Conservation (phyloP, 805 yeast genomes). For the Starmerella lactis-condensi region DNA sequence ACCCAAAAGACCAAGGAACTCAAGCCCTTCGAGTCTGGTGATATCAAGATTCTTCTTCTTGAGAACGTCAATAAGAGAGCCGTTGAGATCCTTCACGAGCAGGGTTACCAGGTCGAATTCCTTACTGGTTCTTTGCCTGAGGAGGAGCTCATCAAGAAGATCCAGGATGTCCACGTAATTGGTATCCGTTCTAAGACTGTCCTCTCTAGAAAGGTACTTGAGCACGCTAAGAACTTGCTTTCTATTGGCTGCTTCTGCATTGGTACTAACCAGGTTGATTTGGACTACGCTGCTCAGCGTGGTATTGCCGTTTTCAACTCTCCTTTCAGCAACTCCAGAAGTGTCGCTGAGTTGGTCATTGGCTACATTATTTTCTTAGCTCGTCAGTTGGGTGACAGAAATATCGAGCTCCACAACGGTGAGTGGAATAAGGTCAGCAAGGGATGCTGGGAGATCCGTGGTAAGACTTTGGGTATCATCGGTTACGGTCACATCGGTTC, state of each 20-base stretch:
- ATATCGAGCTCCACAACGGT: conserved; percentile 87
- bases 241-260: conserved; percentile 96
- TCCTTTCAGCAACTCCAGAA: conserved; percentile 94
- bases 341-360: conserved; percentile 93
- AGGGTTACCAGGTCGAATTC: conserved; percentile 95
- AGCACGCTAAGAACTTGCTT: conserved; percentile 74
- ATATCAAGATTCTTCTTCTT: conserved; percentile 71
- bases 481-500: conserved; percentile 98
- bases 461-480: conserved; percentile 88
- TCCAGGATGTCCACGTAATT: conserved; percentile 82
- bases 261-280: conserved; percentile 95
- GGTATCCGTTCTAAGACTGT: conserved; percentile 97
- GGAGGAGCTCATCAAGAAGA: conserved; percentile 85
- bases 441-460: conserved; percentile 98
- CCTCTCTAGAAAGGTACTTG: conserved; percentile 57
- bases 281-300: conserved; percentile 71
- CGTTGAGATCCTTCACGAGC: conserved; percentile 58
- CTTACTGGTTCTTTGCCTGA: conserved; percentile 77
- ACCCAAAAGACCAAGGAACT: conserved; percentile 36
- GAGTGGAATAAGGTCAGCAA: conserved; percentile 93
- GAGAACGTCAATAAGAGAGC: conserved; percentile 94
- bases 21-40: conserved; percentile 91
- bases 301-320: conserved; percentile 97
- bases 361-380: conserved; percentile 88
- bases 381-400: conserved; percentile 92